phyloP scores from a whole-genome alignment of 148 eudicot species.

The Spergularia bocconei region DNA sequence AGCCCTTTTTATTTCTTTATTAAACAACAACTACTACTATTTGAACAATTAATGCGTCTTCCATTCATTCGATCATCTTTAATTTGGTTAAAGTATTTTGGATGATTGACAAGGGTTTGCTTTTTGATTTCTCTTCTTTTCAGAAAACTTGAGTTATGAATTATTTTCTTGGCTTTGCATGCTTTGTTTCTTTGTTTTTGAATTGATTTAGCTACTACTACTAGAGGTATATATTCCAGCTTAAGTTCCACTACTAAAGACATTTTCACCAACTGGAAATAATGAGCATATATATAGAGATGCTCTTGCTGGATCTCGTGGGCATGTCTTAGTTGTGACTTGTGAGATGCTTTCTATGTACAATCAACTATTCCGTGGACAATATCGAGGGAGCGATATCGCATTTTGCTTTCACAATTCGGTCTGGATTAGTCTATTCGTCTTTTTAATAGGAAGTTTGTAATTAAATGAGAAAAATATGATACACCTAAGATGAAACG shows the following conservation, averaged over 20 bases:
- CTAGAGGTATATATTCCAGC: neutral
- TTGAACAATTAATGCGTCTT: conserved; percentile 6
- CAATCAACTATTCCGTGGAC: too few species aligned
- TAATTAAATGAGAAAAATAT: too few species aligned
- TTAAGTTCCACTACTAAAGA: conserved; percentile 13
- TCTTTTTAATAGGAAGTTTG: too few species aligned
- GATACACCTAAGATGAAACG: too few species aligned
- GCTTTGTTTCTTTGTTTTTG: conserved; percentile 17
- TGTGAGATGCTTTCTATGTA: too few species aligned
- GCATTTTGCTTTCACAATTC: too few species aligned
- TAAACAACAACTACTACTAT: neutral
- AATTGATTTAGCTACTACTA: neutral
- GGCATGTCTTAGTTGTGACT: too few species aligned
- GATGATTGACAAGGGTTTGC: conserved; percentile 29
- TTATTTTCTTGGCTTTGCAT: conserved; percentile 30
- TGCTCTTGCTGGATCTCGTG: neutral
- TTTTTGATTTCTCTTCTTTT: conserved; percentile 31
- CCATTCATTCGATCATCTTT: neutral
- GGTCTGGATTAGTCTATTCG: too few species aligned
- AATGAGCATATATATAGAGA: neutral
- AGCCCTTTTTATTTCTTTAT: neutral
- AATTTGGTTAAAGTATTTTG: conserved; percentile 5
- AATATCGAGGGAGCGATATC: too few species aligned
- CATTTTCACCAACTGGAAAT: neutral
- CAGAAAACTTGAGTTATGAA: neutral